Conservation (phyloP, 176 grass and related monocot species). For the Cocos nucifera region DNA sequence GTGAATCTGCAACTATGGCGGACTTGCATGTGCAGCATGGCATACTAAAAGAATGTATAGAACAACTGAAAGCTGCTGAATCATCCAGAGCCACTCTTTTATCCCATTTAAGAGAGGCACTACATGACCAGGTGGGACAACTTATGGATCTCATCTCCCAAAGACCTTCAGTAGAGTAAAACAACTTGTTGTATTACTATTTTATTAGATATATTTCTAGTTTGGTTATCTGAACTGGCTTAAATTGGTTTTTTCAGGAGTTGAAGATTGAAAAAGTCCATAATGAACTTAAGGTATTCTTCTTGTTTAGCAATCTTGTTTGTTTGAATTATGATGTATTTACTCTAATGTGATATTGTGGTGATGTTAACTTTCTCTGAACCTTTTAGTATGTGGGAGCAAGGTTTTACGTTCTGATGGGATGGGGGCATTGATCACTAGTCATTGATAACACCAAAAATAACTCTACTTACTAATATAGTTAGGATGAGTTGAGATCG, state of each 20-base stretch:
- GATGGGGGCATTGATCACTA: no score
- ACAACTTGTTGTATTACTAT: no score
- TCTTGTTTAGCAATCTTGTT: constrained; percentile 1
- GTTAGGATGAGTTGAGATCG: no score
- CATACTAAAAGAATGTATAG: constrained; percentile 53
- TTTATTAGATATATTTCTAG: no score
- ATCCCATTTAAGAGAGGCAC: constrained; percentile 55
- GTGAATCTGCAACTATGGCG: constrained; percentile 30
- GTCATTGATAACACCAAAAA: no score
- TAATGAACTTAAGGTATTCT: constrained; percentile 65
- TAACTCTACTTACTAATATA: no score
- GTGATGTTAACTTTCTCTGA: no score
- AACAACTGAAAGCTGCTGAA: constrained; percentile 62
- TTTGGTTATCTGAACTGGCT: no score
- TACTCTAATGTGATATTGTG: no score
- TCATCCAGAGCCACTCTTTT: constrained; percentile 43
- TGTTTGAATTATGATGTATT: no score
- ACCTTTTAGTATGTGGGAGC: no score
- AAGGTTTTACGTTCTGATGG: no score
- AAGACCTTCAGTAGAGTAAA: constrained; percentile 4
- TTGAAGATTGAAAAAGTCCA: constrained; percentile 43
- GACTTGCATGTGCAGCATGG: constrained; percentile 47
- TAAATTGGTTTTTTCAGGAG: constrained; percentile 49
- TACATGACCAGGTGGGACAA: constrained; percentile 64
- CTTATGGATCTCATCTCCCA: constrained; percentile 2